phyloP scores from a whole-genome alignment of 495 filamentous ascomycete species.

The Penicillium chermesinum region DNA sequence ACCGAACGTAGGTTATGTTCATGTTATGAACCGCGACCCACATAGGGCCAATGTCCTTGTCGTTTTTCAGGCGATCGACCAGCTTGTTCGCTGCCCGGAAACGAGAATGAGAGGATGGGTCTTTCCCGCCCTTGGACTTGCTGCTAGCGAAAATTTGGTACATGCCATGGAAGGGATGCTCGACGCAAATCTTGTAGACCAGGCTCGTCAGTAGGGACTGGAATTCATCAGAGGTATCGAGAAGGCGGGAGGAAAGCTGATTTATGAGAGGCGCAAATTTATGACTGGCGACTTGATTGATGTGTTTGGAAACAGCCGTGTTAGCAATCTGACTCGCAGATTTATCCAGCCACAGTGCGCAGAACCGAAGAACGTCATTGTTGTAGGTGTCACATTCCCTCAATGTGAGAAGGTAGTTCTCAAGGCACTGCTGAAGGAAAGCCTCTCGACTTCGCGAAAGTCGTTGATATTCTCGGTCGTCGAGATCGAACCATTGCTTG shows the following conservation, averaged over 20 bases:
- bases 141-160: slow-evolving; percentile 86
- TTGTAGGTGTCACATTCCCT: slow-evolving; percentile 81
- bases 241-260: slow-evolving; percentile 84
- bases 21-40: slow-evolving; percentile 67
- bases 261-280: slow-evolving; percentile 96
- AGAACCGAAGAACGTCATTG: slow-evolving; percentile 88
- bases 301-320: slow-evolving; percentile 62
- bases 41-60: slow-evolving; percentile 39
- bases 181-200: slow-evolving; percentile 73
- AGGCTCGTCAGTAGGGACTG: slow-evolving; percentile 67
- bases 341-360: slow-evolving; percentile 87
- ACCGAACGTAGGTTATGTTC: slow-evolving; percentile 65
- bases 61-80: slow-evolving; percentile 51
- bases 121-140: slow-evolving; percentile 60
- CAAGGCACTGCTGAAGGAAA: slow-evolving; percentile 80
- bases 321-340: slow-evolving; percentile 68
- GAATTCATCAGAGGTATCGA: slow-evolving; percentile 63
- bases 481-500: slow-evolving; percentile 83
- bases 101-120: slow-evolving; percentile 66
- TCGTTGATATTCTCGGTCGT: slow-evolving; percentile 79
- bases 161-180: slow-evolving; percentile 95
- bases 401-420: slow-evolving; percentile 87
- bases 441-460: slow-evolving; percentile 67
- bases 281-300: slow-evolving; percentile 70
- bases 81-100: slow-evolving; percentile 65